These are phyloP conservation scores for Tetracladium maxilliforme DNA, from an alignment of 2,329 filamentous ascomycete genomes.

Conservation along the genomic window DNA sequence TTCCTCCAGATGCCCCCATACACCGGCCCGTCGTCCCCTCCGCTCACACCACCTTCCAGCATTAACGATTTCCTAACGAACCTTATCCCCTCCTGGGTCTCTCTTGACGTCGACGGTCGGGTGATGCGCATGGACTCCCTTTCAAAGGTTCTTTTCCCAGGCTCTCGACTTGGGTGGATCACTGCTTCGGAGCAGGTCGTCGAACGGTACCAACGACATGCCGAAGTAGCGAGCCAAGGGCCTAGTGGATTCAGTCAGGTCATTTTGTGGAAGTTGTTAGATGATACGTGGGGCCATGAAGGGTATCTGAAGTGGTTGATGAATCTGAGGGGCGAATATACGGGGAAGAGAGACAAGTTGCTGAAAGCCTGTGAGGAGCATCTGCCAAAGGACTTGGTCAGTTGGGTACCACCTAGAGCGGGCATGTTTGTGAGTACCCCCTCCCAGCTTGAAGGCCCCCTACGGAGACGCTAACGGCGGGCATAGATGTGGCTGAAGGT, in stretches of 20 bases:
- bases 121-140: conserved; percentile 88
- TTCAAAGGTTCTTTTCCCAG: conserved; percentile 79
- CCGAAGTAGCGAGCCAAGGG: conserved; percentile 73
- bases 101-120: conserved; percentile 72
- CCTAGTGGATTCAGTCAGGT: conserved; percentile 76
- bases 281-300: conserved; percentile 86
- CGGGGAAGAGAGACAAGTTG: conserved; percentile 60
- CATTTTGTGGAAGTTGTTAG: conserved; percentile 74
- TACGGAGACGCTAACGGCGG: conserved; percentile 3
- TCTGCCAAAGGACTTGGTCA: conserved; percentile 59
- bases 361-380: conserved; percentile 67
- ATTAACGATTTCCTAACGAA: conserved; percentile 61
- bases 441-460: neutral
- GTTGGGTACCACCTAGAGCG: conserved; percentile 66
- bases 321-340: conserved; percentile 69
- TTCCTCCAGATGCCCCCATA: conserved; percentile 54
- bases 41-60: conserved; percentile 37
- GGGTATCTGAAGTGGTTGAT: conserved; percentile 87
- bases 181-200: conserved; percentile 76
- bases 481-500: conserved; percentile 57
- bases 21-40: conserved; percentile 24
- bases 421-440: conserved; percentile 78
- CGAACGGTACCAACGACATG: conserved; percentile 68
- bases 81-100: conserved; percentile 62
- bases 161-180: conserved; percentile 74